Base-by-base conservation (phyloP, 106 monocot species). In the Platanthera zijinensis region DNA sequence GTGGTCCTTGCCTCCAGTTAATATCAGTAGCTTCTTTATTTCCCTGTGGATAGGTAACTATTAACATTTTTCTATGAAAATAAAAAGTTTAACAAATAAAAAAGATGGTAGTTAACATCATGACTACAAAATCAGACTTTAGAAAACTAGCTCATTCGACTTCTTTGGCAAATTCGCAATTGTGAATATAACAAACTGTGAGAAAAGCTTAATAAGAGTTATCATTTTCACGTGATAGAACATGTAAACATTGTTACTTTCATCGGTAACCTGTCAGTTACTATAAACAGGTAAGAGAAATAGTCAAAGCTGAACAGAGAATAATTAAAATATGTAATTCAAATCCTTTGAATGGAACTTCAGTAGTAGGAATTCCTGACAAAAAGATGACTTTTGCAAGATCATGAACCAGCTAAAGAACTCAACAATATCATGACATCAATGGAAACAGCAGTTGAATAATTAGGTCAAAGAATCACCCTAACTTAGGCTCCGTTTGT, bases 21-120 rank as follows among this genome's bases (percentile, higher is more conserved):
- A 73, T 51, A 75, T 95, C 95, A 70, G 72, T 61, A 73, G 76
- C 61, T 57, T 95, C 95, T 69, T 51, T 90, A 83, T 76, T 79
- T 59, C 22, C 79, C 81, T 81, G 78, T 75, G 11, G 18, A 71
- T n/a, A 78, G 15, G 13, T n/a, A 57, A 10, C 15, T 10, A 79
- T 13, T 47, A 57, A 10, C 22, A 77, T 50, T 51, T 30, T 77
- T 15, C 57, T 62, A 57, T 9, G 11, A 76, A 12, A 8, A 62
- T 76, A 28, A 48, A 66, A 47, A n/a, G 11, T 5, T 48, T 48
- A 76, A 76, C 21, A 62, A 66, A 61, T 67, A 25, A 12, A 39
- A 30, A 19, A 67, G 11, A 18, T 13, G 67, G 32, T 67, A 67
- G 21, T 11, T 30, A 32, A 32, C 8, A 12, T 67, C 67, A 39